Evolutionary conservation across 352 stramenopile genomes (phyloP).

Genomic region (Vaucheria bursata): DNA sequence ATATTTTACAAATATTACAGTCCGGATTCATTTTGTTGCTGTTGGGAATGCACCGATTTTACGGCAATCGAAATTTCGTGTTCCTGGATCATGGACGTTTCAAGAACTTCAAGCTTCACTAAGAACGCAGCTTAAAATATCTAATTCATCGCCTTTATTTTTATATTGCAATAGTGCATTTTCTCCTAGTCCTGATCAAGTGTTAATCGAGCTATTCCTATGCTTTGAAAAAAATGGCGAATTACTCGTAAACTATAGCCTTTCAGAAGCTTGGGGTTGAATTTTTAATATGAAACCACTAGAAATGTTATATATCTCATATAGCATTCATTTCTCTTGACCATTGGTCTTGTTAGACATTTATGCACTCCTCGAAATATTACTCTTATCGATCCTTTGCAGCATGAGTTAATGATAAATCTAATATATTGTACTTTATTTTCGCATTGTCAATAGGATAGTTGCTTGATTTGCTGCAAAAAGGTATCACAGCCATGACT

Average conservation of each 20-base stretch:
- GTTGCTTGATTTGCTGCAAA: too few relatives aligned
- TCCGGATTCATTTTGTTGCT: slow-evolving; percentile 42
- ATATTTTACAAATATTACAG: neutral
- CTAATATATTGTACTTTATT: too few relatives aligned
- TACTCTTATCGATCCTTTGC: too few relatives aligned
- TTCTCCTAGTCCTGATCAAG: slow-evolving; percentile 33
- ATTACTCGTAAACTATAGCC: slow-evolving; percentile 42
- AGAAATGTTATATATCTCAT: too few relatives aligned
- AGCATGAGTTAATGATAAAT: too few relatives aligned
- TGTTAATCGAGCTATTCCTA: slow-evolving; percentile 29
- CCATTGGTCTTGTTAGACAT: too few relatives aligned
- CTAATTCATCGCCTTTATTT: slow-evolving; percentile 31
- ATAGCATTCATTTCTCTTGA: too few relatives aligned
- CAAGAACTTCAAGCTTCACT: slow-evolving; percentile 41
- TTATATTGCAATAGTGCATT: slow-evolving; percentile 47
- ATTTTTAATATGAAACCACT: slow-evolving; percentile 62
- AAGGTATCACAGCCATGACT: too few relatives aligned
- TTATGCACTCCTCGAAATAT: too few relatives aligned
- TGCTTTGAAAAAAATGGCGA: slow-evolving; percentile 37
- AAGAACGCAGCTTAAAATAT: slow-evolving; percentile 35
- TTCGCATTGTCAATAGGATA: too few relatives aligned
- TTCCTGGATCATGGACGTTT: slow-evolving; percentile 32
- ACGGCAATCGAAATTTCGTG: slow-evolving; percentile 41
- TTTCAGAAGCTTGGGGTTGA: slow-evolving; percentile 29
- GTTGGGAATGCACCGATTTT: slow-evolving; percentile 43